A percentile compares a stretch with the other conserved stretches of the same genome.
These are phyloP conservation scores for Populus deltoides DNA, from an alignment of 345 rosid genomes.

Conservation along the genomic window DNA sequence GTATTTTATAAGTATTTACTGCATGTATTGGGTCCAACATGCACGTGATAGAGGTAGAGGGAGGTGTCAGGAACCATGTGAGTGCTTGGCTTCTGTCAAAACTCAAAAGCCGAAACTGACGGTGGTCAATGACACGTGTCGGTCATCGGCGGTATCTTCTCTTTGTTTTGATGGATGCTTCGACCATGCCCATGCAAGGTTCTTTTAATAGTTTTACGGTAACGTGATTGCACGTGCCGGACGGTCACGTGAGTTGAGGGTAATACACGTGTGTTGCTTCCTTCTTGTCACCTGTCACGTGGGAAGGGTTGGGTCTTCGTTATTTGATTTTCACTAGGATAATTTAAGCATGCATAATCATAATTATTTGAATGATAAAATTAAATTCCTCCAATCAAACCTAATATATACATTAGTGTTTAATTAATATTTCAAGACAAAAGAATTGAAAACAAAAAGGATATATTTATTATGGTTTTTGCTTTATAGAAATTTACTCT, in stretches of 20 bases:
- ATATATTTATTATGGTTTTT: too few species aligned
- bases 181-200: not conserved
- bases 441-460: too few species aligned
- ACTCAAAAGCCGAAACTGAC: conserved; percentile 37
- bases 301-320: not conserved
- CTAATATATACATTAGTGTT: too few species aligned
- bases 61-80: conserved; percentile 57
- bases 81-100: conserved; percentile 33
- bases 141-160: not conserved
- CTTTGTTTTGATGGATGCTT: conserved; percentile 19
- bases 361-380: not conserved
- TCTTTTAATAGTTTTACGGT: not conserved
- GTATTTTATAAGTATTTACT: not conserved
- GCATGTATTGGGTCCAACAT: conserved; percentile 30
- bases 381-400: not conserved
- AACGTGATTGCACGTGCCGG: conserved; percentile 47
- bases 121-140: conserved; percentile 56
- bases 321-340: not conserved
- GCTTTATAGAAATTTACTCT: too few species aligned
- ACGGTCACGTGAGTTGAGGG: conserved; percentile 39
- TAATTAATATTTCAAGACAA: too few species aligned
- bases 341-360: not conserved
- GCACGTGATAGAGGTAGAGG: conserved; percentile 45
- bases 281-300: conserved; percentile 19
- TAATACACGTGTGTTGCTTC: conserved; percentile 17